These are phyloP conservation scores for Rhodotorula taiwanensis DNA, from an alignment of 768 basidiomycete genomes.

Conservation along the genomic window DNA sequence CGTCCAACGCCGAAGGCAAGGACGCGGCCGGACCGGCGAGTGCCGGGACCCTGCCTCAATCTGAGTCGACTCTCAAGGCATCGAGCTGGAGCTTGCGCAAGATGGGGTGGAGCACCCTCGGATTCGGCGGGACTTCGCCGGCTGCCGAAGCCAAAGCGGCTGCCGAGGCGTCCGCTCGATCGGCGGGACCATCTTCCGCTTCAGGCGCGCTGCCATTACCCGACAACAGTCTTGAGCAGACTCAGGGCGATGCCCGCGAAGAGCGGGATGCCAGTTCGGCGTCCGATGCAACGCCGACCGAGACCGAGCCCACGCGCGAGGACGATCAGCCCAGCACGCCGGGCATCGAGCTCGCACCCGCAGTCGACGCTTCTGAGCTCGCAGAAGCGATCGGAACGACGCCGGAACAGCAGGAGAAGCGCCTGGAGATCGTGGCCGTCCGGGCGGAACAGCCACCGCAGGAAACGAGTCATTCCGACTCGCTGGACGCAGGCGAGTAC, in stretches of 20 bases:
- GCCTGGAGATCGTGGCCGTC: not conserved
- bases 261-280: not conserved
- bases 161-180: not conserved
- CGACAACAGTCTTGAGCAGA: no score
- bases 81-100: constrained; percentile 3
- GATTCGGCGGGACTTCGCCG: not conserved
- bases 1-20: not conserved
- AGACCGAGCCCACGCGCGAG: no score
- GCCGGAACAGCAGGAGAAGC: not conserved
- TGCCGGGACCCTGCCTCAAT: no score
- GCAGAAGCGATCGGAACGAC: constrained; percentile 10
- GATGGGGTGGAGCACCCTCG: constrained; percentile 1
- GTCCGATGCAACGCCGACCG: not conserved
- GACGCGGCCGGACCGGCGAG: no score
- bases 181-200: no score
- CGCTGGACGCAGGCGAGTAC: not conserved
- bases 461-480: not conserved
- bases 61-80: not conserved
- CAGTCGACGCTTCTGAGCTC: constrained; percentile 6
- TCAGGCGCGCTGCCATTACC: no score
- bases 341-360: not conserved
- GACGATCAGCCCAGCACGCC: not conserved
- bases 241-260: no score
- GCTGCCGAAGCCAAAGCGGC: not conserved
- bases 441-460: not conserved